A percentile compares a stretch with the other conserved stretches of the same genome.
phyloP scores from a whole-genome alignment of 164 flowering plant species.

The Platanus orientalis region DNA sequence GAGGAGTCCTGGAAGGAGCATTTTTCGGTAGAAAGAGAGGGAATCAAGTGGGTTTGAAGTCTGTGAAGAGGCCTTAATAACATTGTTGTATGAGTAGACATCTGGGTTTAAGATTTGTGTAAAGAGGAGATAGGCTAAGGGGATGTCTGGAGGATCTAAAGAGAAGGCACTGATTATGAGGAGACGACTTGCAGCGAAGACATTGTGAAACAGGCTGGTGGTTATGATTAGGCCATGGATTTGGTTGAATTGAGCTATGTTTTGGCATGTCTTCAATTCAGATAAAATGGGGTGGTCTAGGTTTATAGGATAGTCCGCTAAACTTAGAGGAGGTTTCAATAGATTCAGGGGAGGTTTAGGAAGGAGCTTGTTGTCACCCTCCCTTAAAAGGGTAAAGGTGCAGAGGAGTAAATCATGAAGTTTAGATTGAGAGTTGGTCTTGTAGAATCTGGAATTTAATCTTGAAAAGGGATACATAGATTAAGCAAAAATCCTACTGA shows the following conservation, averaged over 20 bases:
- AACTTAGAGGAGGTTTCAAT: neutral
- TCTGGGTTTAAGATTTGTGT: conserved; percentile 18
- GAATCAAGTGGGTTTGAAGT: conserved; percentile 8
- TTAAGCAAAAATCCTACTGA: no score
- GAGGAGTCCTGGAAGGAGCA: conserved; percentile 14
- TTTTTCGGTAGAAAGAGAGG: conserved; percentile 9
- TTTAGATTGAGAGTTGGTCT: no score
- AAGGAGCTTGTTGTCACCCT: no score
- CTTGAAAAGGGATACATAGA: no score
- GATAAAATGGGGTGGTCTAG: conserved; percentile 18
- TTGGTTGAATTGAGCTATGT: conserved; percentile 19
- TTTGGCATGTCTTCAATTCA: conserved; percentile 13
- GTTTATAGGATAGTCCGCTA: conserved; percentile 5
- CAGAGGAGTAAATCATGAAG: no score
- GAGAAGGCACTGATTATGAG: conserved; percentile 8
- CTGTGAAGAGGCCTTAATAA: conserved; percentile 15
- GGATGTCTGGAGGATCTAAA: conserved; percentile 9
- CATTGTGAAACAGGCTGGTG: conserved; percentile 12
- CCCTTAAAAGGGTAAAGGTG: neutral
- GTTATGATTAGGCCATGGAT: conserved; percentile 18
- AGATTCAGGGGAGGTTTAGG: no score
- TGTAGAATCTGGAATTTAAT: no score
- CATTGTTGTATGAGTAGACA: conserved; percentile 18
- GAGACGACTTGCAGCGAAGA: conserved; percentile 18
- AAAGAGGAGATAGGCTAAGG: conserved; percentile 13